phyloP scores from a whole-genome alignment of 148 eudicot species.

The Persicaria maculosa region DNA sequence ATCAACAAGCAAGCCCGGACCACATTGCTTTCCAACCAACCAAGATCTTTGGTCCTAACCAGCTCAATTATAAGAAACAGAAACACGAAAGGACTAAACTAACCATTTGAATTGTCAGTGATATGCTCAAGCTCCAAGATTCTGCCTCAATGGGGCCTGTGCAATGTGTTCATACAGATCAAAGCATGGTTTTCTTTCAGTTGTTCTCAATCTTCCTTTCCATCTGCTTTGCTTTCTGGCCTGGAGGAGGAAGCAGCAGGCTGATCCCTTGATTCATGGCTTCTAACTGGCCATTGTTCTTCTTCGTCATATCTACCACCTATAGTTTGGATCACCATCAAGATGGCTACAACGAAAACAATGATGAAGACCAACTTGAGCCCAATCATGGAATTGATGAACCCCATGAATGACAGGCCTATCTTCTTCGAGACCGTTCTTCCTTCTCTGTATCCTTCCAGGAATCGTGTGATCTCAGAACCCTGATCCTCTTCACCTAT shows the following conservation, averaged over 20 bases:
- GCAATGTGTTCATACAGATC: no score
- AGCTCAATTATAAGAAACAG: no score
- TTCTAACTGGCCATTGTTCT: not conserved
- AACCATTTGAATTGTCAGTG: no score
- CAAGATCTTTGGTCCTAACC: no score
- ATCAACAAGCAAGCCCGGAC: no score
- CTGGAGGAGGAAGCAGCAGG: constrained; percentile 9
- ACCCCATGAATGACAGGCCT: constrained; percentile 69
- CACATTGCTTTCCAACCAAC: no score
- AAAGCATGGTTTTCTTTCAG: not conserved
- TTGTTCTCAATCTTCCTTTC: constrained; percentile 4
- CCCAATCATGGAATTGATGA: constrained; percentile 57
- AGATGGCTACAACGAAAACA: constrained; percentile 43
- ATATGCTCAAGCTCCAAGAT: no score
- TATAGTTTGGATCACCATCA: constrained; percentile 46
- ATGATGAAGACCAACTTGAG: constrained; percentile 36
- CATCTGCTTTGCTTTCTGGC: constrained; percentile 13
- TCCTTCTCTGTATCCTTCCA: constrained; percentile 84
- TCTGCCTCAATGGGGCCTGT: no score
- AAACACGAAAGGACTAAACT: no score
- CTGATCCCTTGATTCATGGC: constrained; percentile 6
- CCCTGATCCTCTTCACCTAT: constrained; percentile 65
- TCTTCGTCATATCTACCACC: constrained; percentile 38
- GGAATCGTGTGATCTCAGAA: constrained; percentile 59
- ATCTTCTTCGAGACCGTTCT: constrained; percentile 51